Base-by-base conservation (phyloP, 495 filamentous ascomycete genomes). In the Penicillium dipodomyicola region DNA sequence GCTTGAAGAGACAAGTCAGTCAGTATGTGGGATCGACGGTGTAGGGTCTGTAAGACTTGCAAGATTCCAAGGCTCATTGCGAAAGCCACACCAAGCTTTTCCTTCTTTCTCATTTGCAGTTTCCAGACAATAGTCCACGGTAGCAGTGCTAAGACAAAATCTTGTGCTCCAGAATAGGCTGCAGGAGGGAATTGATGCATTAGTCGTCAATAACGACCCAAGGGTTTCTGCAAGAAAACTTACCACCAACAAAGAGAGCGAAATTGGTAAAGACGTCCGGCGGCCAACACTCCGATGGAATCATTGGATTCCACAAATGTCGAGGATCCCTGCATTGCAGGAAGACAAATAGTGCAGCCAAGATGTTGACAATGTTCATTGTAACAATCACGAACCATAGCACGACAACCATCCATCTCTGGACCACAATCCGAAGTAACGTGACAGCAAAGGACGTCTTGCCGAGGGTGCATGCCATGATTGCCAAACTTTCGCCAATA, bases 101-200 rank as follows among this genome's bases (percentile, higher is more conserved):
- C 61, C 17, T 61, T 64, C 35, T 55, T 61, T 30, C 35, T 62
- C 58, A 67, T 64, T 39, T 64, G 64, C 4, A 67, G 30, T 12
- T 59, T 64, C 64, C 61, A 67, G 8, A 67, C 53, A 32, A 61
- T 57, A 27, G 58, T 54, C 61, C 64, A 67, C 2, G 64, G 61
- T 0, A 67, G 40, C 0, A 64, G 23, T 10, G 64, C 64, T 9
- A 67, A 35, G 6, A 61, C 52, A 22, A 64, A 61, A 27, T 64
- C 64, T 41, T 61, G 61, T 9, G 58, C 50, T 15, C 61, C 64
- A 15, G 61, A 67, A n/a, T 67, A 67, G 4, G 64, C 61, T 67
- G 35, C 12, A 22, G 3, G 12, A 27, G 33, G 12, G 20, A 33
- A 17, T 39, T 39, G 11, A 2, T n/a, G 15, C 7, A 25, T 12